A percentile compares a stretch with the other conserved stretches of the same genome.
These are phyloP conservation scores for Malassezia pachydermatis DNA, from an alignment of 1,284 basidiomycete species.

Conservation along the genomic window DNA sequence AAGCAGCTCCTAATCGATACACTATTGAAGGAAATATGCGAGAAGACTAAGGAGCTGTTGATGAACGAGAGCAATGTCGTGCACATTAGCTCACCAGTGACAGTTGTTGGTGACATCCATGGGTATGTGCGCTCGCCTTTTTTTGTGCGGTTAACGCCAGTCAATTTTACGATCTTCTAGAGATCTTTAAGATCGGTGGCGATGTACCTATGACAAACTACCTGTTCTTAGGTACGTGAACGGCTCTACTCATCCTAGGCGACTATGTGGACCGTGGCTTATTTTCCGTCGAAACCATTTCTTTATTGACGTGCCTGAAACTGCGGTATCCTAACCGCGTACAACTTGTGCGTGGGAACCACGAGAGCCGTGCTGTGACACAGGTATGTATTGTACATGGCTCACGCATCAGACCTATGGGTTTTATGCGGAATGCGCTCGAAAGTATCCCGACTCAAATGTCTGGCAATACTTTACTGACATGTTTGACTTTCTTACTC, in stretches of 20 bases:
- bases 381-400: constrained; percentile 57
- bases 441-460: constrained; percentile 80
- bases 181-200: constrained; percentile 97
- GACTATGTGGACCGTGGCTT: constrained; percentile 96
- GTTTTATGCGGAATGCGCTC: constrained; percentile 95
- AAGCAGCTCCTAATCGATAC: constrained; percentile 47
- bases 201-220: constrained; percentile 95
- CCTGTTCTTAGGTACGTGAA: constrained; percentile 51
- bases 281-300: constrained; percentile 97
- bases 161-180: constrained; percentile 98
- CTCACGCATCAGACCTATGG: constrained; percentile 70
- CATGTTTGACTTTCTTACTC: constrained; percentile 98
- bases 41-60: constrained; percentile 57
- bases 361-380: constrained; percentile 94
- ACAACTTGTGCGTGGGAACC: constrained; percentile 93
- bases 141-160: constrained; percentile 50
- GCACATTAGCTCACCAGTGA: constrained; percentile 93
- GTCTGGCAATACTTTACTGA: constrained; percentile 99
- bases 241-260: constrained; percentile 53
- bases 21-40: constrained; percentile 45
- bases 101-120: constrained; percentile 97
- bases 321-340: constrained; percentile 92
- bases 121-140: constrained; percentile 56
- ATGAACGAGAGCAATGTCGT: constrained; percentile 99
- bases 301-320: constrained; percentile 89